Evolutionary conservation across 208 protist genomes (phyloP).

Genomic region (Phytomonas francai): DNA sequence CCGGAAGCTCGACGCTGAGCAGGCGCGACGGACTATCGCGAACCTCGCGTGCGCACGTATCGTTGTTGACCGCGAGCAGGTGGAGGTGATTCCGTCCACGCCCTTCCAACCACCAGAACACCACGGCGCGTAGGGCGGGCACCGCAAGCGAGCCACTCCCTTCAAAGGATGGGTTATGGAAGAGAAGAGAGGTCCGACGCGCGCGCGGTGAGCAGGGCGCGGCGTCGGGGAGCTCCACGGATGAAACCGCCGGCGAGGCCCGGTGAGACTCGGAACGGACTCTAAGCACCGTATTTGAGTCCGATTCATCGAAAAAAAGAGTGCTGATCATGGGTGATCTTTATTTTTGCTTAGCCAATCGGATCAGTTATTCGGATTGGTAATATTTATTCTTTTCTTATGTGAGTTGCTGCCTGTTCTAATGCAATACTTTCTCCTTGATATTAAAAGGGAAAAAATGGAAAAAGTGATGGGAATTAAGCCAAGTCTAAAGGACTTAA

Average conservation of each 20-base stretch:
- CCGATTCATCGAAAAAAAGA: constrained; percentile 70
- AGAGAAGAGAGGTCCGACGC: not conserved
- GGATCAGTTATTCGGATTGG: not conserved
- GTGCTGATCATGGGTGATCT: constrained; percentile 45
- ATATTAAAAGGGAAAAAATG: not conserved
- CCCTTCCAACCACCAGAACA: constrained; percentile 71
- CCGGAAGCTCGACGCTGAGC: constrained; percentile 53
- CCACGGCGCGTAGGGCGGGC: constrained; percentile 39
- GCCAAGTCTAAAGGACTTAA: not conserved
- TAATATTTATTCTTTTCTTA: not conserved
- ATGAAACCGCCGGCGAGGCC: not conserved
- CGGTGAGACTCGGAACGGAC: constrained; percentile 14
- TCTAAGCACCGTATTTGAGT: constrained; percentile 41
- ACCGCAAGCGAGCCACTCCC: constrained; percentile 47
- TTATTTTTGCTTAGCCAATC: not conserved
- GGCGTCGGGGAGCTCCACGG: not conserved
- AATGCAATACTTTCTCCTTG: not conserved
- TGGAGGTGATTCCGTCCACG: constrained; percentile 22
- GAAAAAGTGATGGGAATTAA: not conserved
- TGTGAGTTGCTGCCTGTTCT: not conserved
- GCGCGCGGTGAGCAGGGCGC: not conserved
- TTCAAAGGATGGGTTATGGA: constrained; percentile 15
- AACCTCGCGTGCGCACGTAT: constrained; percentile 24
- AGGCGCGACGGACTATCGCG: constrained; percentile 44
- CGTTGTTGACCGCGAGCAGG: constrained; percentile 45